Percentiles rank a stretch among this genome's conserved stretches.
phyloP scores from a whole-genome alignment of 306 rosid genomes.

The Sophora flavescens region DNA sequence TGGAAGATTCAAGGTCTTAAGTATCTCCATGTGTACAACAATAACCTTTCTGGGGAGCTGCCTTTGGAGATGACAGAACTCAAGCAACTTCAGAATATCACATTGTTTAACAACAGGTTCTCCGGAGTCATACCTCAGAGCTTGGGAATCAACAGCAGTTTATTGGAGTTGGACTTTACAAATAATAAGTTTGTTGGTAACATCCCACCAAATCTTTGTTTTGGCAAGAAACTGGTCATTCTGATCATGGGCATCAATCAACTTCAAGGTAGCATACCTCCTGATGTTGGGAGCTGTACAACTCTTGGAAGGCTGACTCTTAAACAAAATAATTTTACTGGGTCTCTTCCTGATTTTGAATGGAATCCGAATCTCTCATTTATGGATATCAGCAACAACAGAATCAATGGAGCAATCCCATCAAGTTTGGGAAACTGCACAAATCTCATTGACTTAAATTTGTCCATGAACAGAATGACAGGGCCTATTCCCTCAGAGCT shows the following conservation, averaged over 20 bases:
- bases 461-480: constrained; percentile 62
- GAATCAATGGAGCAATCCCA: constrained; percentile 65
- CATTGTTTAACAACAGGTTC: constrained; percentile 74
- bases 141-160: constrained; percentile 78
- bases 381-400: constrained; percentile 67
- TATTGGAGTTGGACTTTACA: constrained; percentile 65
- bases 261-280: constrained; percentile 72
- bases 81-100: constrained; percentile 65
- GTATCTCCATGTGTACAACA: constrained; percentile 65
- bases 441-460: constrained; percentile 56
- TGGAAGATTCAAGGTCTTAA: constrained; percentile 85
- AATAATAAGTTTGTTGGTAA: constrained; percentile 69
- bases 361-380: constrained; percentile 47
- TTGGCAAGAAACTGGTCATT: constrained; percentile 56
- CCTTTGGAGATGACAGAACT: constrained; percentile 78
- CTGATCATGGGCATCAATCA: constrained; percentile 69
- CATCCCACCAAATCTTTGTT: constrained; percentile 84
- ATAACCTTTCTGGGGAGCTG: constrained; percentile 74
- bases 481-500: constrained; percentile 72
- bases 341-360: constrained; percentile 70
- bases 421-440: constrained; percentile 71
- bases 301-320: constrained; percentile 74
- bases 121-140: constrained; percentile 78
- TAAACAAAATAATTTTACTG: constrained; percentile 56
- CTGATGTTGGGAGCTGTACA: constrained; percentile 70